Base-by-base conservation (phyloP, 306 rosid genomes). In the Myrica gale region DNA sequence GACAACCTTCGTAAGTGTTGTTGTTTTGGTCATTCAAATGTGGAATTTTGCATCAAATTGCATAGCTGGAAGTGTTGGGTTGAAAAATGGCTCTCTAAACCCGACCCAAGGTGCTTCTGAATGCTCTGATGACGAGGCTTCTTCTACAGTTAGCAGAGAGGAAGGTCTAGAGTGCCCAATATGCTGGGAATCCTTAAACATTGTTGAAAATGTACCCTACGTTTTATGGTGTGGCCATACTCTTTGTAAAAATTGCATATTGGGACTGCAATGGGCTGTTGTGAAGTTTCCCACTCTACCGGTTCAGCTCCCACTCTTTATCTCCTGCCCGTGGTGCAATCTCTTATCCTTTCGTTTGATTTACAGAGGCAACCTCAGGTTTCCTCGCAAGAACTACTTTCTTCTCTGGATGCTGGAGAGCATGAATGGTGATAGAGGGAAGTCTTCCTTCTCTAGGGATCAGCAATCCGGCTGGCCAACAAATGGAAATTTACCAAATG, bases 381-480 rank as follows among this genome's bases (percentile, higher is more conserved):
- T 89, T 87, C 98, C 98, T 75, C 92, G 89, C 74, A 95, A 95
- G 88, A 95, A 95, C 84, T 92, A 89, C 89, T 95, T 95, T 77
- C 98, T 95, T 80, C 90, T 95, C n/a, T 95, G 98, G 98, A 95
- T 95, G 98, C 92, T 95, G 74, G 98, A 95, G 82, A 88, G 92
- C 90, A 95, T 92, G 92, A 92, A 90, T 72, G 98, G 92, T 39
- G 97, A 95, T 65, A 84, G 97, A 85, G 87, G 60, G 68, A 89
- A 92, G 71, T 85, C 92, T 62, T 71, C 87, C 76, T 82, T 51
- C 73, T 68, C 84, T 26, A 90, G 85, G 60, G 97, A 95, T 83
- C 75, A 78, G 74, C 90, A 83, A 21, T 78, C 88, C 46, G 81
- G 51, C 48, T 88, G 89, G 84, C 85, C 90, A 23, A 51, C 44